phyloP scores from a whole-genome alignment of 139 green algal species.

The Chlamydomonas sphaeroides region DNA sequence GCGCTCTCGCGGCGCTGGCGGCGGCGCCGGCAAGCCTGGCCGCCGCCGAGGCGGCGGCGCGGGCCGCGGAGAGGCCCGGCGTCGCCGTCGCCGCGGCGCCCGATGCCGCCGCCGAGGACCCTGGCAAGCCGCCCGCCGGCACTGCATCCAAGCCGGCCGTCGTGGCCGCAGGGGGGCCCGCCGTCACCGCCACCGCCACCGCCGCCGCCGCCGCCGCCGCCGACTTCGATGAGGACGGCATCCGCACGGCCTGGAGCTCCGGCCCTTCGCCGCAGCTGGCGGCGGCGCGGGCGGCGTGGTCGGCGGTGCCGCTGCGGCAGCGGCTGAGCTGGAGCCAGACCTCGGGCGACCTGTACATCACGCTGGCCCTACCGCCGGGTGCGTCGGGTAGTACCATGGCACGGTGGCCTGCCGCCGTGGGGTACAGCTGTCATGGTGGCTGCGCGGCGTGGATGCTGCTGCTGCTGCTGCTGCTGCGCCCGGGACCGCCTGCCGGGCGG shows the following conservation, averaged over 20 bases:
- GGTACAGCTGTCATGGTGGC: too few relatives aligned
- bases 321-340: conserved; percentile 46
- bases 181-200: too few relatives aligned
- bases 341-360: conserved; percentile 41
- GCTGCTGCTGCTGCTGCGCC: too few relatives aligned
- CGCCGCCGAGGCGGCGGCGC: not conserved
- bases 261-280: not conserved
- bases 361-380: conserved; percentile 44
- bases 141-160: too few relatives aligned
- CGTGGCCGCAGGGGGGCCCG: too few relatives aligned
- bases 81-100: not conserved
- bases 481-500: too few relatives aligned
- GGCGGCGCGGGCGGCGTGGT: conserved; percentile 31
- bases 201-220: too few relatives aligned
- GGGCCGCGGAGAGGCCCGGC: not conserved
- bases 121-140: not conserved
- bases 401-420: too few relatives aligned
- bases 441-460: not conserved
- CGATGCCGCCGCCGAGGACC: not conserved
- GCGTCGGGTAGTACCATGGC: too few relatives aligned
- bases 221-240: conserved; percentile 25
- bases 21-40: not conserved
- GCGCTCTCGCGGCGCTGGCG: not conserved
- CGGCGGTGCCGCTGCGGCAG: conserved; percentile 25
- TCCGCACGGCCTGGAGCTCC: conserved; percentile 28